Base-by-base conservation (phyloP, 495 filamentous ascomycete genomes). In the Bathelium albidoporum region DNA sequence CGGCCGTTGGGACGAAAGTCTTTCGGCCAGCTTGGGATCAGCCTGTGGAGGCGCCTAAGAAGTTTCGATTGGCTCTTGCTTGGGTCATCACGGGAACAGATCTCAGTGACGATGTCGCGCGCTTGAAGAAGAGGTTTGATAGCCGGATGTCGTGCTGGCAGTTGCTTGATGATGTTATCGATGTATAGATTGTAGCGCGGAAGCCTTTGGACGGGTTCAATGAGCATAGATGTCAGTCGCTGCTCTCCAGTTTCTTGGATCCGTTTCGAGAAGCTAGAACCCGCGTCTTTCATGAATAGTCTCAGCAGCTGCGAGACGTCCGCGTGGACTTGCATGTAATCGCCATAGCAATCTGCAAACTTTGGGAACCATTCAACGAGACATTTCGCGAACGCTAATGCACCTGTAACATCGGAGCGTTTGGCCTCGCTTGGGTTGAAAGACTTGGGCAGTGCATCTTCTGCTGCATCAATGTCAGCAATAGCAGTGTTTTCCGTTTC, bases 151-250 rank as follows among this genome's bases (percentile, higher is more conserved):
- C 88, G 84, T 43, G 89, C 80, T 7, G 93, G 91, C 11, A 99
- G 80, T 65, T 85, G 87, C 65, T 85, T 84, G 59, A 90, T 81
- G 74, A 99, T 97, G 66, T 93, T 92, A 75, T 97, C 95, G 66
- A 99, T 96, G 67, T 97, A 85, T 9, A 99, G 78, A 71, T 88
- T 96, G 73, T 99, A 99, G 5, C 94, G 88, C 43, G 94, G 94
- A 59, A 99, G 81, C 28, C 94, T 82, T 73, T 99, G 94, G 10
- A 99, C 91, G 0, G 94, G 94, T 74, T 99, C 94, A 74, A 97
- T 97, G 49, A 97, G 80, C 59, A 92, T 79, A n/a, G 92, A 96
- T 43, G 90, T 89, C 32, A 99, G 79, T 62, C 84, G 80, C 69
- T 99, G 95, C 71, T 99, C 94, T 43, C 94, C 95, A 11, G 86